Evolutionary conservation across 164 flowering plant species (phyloP).

Genomic region (Sextonia rubra): DNA sequence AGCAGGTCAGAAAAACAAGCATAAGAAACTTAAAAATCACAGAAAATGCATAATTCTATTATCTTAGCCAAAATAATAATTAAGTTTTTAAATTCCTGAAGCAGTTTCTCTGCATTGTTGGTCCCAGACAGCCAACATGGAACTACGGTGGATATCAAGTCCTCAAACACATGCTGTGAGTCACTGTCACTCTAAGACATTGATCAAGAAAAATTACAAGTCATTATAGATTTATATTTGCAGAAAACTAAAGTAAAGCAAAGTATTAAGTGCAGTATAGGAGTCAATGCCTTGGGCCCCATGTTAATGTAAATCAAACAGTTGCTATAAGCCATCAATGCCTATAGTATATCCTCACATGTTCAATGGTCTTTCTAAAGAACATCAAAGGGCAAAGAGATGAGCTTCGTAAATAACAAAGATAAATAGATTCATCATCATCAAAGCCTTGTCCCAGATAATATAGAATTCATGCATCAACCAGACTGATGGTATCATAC

Average conservation of each 20-base stretch:
- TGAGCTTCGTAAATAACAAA: too few relatives aligned
- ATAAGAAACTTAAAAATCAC: neutral
- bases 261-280: neutral
- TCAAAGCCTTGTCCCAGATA: too few relatives aligned
- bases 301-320: neutral
- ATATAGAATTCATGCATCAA: too few relatives aligned
- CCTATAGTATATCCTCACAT: too few relatives aligned
- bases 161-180: conserved; percentile 74
- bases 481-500: too few relatives aligned
- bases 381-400: too few relatives aligned
- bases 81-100: conserved; percentile 46
- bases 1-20: neutral
- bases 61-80: neutral
- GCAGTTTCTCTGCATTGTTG: conserved; percentile 36
- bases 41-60: neutral
- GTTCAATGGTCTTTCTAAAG: too few relatives aligned
- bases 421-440: too few relatives aligned
- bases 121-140: conserved; percentile 72
- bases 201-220: neutral
- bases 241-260: neutral
- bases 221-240: neutral
- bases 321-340: neutral
- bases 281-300: neutral
- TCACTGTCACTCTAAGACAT: conserved; percentile 54
- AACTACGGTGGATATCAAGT: conserved; percentile 58